Evolutionary conservation across 2,329 filamentous ascomycete genomes (phyloP).

Genomic region (Fusarium dimerum): DNA sequence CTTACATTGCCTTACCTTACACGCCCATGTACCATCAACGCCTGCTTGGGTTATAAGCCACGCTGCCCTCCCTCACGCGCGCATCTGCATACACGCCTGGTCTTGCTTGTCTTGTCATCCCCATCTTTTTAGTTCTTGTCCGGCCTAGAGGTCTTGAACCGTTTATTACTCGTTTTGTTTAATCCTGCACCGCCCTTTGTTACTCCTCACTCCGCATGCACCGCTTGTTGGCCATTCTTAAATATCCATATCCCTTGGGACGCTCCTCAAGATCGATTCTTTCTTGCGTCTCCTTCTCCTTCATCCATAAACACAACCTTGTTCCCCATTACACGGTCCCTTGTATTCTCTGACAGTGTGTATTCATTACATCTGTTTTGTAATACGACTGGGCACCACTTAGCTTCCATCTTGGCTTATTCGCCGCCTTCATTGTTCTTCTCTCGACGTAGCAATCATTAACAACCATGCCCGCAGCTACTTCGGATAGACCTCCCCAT

Average conservation of each 20-base stretch:
- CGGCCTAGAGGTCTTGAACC: background rate
- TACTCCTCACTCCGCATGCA: background rate
- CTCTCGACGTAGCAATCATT: slow-evolving; percentile 18
- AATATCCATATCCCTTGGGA: background rate
- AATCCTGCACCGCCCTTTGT: background rate
- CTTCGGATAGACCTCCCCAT: slow-evolving; percentile 19
- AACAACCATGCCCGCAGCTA: slow-evolving; percentile 26
- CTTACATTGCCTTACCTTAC: background rate
- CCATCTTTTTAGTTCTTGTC: background rate
- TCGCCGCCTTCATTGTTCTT: slow-evolving; percentile 20
- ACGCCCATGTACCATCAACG: slow-evolving; percentile 13
- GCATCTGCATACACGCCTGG: background rate
- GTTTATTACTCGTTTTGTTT: background rate
- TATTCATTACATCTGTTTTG: slow-evolving; percentile 4
- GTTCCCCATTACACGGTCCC: slow-evolving; percentile 3
- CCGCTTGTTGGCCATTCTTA: background rate
- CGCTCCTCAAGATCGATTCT: background rate
- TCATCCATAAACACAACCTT: background rate
- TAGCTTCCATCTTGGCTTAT: slow-evolving; percentile 19
- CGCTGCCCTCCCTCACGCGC: slow-evolving; percentile 12
- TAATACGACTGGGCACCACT: slow-evolving; percentile 23
- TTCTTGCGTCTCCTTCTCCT: background rate
- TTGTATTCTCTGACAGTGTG: background rate
- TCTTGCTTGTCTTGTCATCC: background rate
- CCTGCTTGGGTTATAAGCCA: slow-evolving; percentile 16